Base-by-base conservation (phyloP, 2,329 filamentous ascomycete species). In the Arthrobotrys iridis region DNA sequence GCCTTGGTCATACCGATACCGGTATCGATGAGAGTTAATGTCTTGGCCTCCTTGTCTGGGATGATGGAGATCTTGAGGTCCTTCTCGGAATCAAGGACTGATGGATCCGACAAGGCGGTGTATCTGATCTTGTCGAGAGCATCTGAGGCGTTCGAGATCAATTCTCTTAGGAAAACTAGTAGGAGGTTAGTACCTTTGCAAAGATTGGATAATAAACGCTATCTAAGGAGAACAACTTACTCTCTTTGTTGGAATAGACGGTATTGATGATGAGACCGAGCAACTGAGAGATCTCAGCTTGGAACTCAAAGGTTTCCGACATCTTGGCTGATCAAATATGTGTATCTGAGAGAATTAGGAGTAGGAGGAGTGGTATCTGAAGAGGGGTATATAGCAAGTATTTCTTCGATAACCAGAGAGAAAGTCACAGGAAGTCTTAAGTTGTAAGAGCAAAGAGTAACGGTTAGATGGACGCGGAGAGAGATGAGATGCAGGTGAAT, bases 1-100 rank as follows among this genome's bases (percentile, higher is more conserved):
- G 95, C 93, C 89, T 99, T 99, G 88, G 95, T 99, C 93, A 99
- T 97, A 86, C 95, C 95, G 84, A 99, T 97, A 92, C 95, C 95
- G 82, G 92, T 96, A 87, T 99, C 95, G 79, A 88, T 91, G 72
- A 99, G 93, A 83, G 93, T 98, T 79, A 99, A 87, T 78, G 95
- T 99, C 91, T 98, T 98, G 86, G 88, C 89, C 85, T 91, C 94
- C 88, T 96, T 94, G 87, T 99, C 88, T 81, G 95, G 95, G 83
- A 98, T 96, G 86, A 99, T 96, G 87, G 98, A 94, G 87, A 99
- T 93, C 83, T 95, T 91, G 83, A 99, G 91, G 83, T 99, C 95
- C 89, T 98, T 98, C 88, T 91, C 90, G 81, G 91, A 89, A 83
- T 99, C 95, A 83, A 99, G 92, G 89, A 97, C 96, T 88, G 88